A percentile compares a stretch with the other conserved stretches of the same genome.
Conservation (phyloP, 2,329 filamentous ascomycete genomes). For the Coniella lustricola region DNA sequence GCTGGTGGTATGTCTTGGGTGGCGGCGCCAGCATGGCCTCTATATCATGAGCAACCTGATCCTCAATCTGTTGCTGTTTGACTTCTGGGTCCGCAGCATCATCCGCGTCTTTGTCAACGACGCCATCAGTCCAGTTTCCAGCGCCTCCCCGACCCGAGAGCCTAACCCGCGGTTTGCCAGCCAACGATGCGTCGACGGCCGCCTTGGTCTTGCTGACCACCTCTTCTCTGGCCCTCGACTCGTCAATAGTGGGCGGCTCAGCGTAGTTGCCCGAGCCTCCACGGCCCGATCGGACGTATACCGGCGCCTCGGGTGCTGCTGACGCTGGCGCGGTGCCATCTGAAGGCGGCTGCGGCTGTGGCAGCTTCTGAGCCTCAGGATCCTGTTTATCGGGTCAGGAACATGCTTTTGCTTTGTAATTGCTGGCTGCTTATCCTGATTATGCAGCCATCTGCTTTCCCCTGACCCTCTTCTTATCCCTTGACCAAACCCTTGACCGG, state of each 20-base stretch:
- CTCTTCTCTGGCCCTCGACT: conserved; percentile 27
- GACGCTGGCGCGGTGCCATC: not conserved
- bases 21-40: conserved; percentile 41
- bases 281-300: conserved; percentile 43
- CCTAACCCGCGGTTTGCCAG: conserved; percentile 18
- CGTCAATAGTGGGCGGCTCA: conserved; percentile 28
- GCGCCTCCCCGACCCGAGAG: conserved; percentile 48
- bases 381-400: conserved; percentile 23
- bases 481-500: too few species aligned
- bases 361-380: conserved; percentile 29
- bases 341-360: not conserved
- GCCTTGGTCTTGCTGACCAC: conserved; percentile 28
- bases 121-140: conserved; percentile 41
- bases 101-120: conserved; percentile 18
- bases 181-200: conserved; percentile 26
- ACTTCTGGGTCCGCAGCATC: conserved; percentile 25
- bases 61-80: conserved; percentile 34
- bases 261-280: conserved; percentile 58
- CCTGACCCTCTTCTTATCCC: too few species aligned
- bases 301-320: conserved; percentile 13
- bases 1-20: conserved; percentile 33
- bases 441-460: too few species aligned
- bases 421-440: not conserved
- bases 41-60: conserved; percentile 37
- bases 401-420: not conserved